Evolutionary conservation across 2,329 filamentous ascomycete genomes (phyloP), one percentile per base, ranked within the genome.

Genomic region (Apiospora marii): DNA sequence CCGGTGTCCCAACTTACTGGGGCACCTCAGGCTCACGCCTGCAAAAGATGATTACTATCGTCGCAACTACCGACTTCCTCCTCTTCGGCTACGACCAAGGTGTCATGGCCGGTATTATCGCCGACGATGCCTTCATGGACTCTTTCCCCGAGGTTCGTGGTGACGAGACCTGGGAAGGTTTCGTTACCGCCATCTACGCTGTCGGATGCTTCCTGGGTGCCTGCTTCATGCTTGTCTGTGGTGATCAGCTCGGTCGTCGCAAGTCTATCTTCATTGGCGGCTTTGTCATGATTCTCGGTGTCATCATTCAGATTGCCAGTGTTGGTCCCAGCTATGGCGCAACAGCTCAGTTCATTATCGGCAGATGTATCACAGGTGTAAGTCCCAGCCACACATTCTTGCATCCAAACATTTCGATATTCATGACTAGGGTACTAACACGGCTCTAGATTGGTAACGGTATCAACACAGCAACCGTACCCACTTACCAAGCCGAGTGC

Each of bases 211-310:
- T 85, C 68, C 72, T 82, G 27, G 84, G 84, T 70, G 84, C 83
- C 49, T 76, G 82, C 10, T 81, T 82, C 34, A 83, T 83, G 27
- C 77, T 84, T n/a, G 73, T 77, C 10, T 78, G 87, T 27, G 88
- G 88, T 19, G 88, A 91, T 75, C 81, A 84, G 48, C 85, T 90
- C 46, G 89, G 89, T 24, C 85, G 89, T 46, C 85, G 87, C 74
- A 84, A 84, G 70, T 87, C 86, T 3, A 89, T 90, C 74, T 86
- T 89, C 74, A 77, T 85, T 64, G 89, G 89, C 61, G 85, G 85
- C 34, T 75, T 80, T 3, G 82, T 90, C 74, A 87, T 90, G 84
- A 85, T 89, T 34, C 77, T 90, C 44, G 89, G 89, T 44, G 88
- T 89, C 49, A 82, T 86, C 12, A 84, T 91, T 37, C 89, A 91